Percentiles rank a stretch among this genome's conserved stretches.
phyloP scores from a whole-genome alignment of 495 filamentous ascomycete genomes.

The Annulohypoxylon bovei region DNA sequence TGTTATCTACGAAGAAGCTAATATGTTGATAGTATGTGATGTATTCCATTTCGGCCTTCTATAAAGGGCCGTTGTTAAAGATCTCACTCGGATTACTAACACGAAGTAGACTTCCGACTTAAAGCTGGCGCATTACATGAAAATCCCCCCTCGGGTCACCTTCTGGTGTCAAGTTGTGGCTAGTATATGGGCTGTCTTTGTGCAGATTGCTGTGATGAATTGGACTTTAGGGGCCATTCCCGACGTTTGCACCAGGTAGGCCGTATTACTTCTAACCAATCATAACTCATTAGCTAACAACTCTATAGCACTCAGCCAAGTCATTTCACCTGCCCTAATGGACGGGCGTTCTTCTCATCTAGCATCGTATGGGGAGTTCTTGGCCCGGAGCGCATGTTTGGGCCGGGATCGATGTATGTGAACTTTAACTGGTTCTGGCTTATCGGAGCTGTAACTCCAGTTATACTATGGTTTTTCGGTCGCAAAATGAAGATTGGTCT shows the following conservation, averaged over 20 bases:
- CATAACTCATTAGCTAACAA: not conserved
- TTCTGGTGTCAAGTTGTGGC: slow-evolving; percentile 67
- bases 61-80: not conserved
- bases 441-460: slow-evolving; percentile 59
- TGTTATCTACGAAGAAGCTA: not conserved
- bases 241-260: slow-evolving; percentile 58
- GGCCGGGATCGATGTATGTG: slow-evolving; percentile 65
- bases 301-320: slow-evolving; percentile 51
- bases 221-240: slow-evolving; percentile 67
- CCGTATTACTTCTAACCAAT: not conserved
- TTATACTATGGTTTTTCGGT: slow-evolving; percentile 62
- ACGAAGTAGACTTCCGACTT: slow-evolving; percentile 53
- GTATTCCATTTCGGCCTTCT: not conserved
- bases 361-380: slow-evolving; percentile 68
- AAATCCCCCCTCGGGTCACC: slow-evolving; percentile 68
- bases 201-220: slow-evolving; percentile 69
- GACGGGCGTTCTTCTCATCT: slow-evolving; percentile 66
- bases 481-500: slow-evolving; percentile 58
- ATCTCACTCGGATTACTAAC: slow-evolving; percentile 31
- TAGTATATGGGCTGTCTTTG: slow-evolving; percentile 65
- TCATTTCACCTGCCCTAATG: slow-evolving; percentile 69
- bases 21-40: slow-evolving; percentile 27
- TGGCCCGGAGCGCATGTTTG: slow-evolving; percentile 66
- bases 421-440: slow-evolving; percentile 69
- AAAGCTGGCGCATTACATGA: slow-evolving; percentile 73